A percentile compares a stretch with the other conserved stretches of the same genome.
Conservation (phyloP, 2,329 filamentous ascomycete species). For the Didymella exigua region DNA sequence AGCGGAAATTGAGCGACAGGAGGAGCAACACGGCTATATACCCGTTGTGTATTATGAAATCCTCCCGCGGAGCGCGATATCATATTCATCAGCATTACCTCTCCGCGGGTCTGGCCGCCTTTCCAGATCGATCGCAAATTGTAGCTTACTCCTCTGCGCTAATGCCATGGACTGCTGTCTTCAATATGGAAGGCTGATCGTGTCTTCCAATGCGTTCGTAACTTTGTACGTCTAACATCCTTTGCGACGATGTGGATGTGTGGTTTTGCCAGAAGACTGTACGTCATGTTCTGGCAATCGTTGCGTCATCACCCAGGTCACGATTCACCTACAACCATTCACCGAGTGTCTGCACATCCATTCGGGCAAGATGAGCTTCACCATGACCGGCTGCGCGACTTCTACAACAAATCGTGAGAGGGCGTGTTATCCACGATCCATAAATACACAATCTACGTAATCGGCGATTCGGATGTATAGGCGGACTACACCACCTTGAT, state of each 20-base stretch:
- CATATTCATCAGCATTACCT: neutral
- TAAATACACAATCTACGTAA: constrained; percentile 28
- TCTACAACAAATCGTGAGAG: constrained; percentile 38
- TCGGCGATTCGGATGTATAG: constrained; percentile 29
- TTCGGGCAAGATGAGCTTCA: constrained; percentile 36
- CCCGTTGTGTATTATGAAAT: neutral
- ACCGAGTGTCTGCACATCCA: neutral
- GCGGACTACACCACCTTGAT: constrained; percentile 33
- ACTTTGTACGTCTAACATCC: neutral
- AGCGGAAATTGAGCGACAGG: neutral
- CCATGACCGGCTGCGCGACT: constrained; percentile 40
- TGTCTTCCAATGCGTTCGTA: neutral
- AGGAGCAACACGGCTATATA: neutral
- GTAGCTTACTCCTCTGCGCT: neutral
- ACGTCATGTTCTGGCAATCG: neutral
- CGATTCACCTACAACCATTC: neutral
- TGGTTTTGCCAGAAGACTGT: neutral
- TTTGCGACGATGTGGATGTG: neutral
- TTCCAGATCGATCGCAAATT: neutral
- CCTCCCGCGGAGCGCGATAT: neutral
- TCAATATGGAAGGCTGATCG: neutral
- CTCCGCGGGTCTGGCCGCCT: neutral
- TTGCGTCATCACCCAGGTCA: neutral
- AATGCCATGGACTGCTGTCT: neutral
- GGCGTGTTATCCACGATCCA: constrained; percentile 33